Percentiles rank a stretch among this genome's conserved stretches.
These are phyloP conservation scores for Entophlyctis luteolus DNA, from an alignment of 192 early-diverging fungal genomes.

Conservation along the genomic window DNA sequence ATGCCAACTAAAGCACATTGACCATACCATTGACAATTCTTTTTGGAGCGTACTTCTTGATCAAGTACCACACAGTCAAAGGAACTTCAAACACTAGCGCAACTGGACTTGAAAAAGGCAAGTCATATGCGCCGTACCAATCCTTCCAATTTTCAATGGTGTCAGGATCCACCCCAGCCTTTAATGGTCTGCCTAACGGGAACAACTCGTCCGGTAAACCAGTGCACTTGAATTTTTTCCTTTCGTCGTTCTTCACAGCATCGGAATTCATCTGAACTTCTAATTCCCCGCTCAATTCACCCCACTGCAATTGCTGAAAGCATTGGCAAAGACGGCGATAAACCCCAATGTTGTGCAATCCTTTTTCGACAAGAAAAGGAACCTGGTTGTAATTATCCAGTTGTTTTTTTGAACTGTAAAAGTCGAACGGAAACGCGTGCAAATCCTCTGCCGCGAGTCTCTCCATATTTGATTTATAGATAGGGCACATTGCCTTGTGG, in stretches of 20 bases:
- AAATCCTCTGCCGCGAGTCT: conserved; percentile 40
- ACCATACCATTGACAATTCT: conserved; percentile 17
- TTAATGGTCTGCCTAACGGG: conserved; percentile 37
- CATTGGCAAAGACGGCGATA: conserved; percentile 52
- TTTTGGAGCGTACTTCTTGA: conserved; percentile 44
- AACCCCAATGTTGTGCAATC: conserved; percentile 50
- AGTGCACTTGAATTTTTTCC: conserved; percentile 36
- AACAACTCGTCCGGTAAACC: conserved; percentile 46
- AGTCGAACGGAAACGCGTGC: conserved; percentile 50
- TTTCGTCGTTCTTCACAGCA: conserved; percentile 20
- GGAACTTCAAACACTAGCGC: conserved; percentile 52
- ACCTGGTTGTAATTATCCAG: conserved; percentile 50
- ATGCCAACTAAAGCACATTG: not conserved
- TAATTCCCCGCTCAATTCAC: conserved; percentile 39
- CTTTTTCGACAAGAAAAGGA: conserved; percentile 41
- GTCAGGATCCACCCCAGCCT: conserved; percentile 23
- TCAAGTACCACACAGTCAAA: conserved; percentile 45
- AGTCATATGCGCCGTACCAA: conserved; percentile 35
- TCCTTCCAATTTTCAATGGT: conserved; percentile 43
- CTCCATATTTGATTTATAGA: conserved; percentile 43
- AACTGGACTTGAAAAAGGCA: conserved; percentile 40
- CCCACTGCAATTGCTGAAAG: conserved; percentile 43
- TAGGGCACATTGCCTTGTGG: conserved; percentile 44
- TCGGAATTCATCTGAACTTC: conserved; percentile 31
- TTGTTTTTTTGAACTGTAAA: conserved; percentile 43